Percentiles rank a stretch among this genome's conserved stretches.
These are phyloP conservation scores for Penicillium capsulatum DNA, from an alignment of 2,329 filamentous ascomycete species.

Conservation along the genomic window DNA sequence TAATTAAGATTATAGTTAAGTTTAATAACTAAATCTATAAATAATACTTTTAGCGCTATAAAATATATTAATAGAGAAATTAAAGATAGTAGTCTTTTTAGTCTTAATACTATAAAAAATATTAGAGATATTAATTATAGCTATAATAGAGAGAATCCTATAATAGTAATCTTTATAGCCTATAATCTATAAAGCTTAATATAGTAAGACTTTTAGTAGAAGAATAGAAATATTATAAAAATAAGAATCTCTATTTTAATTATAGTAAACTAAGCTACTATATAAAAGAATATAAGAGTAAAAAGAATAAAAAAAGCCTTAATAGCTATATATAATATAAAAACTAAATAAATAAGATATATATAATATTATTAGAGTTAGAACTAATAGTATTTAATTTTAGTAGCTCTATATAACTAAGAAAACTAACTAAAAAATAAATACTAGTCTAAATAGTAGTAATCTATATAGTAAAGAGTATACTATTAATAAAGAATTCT, in stretches of 20 bases:
- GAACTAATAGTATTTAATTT: neutral
- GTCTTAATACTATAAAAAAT: neutral
- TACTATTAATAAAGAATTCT: neutral
- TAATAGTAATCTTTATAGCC: slow-evolving; percentile 3
- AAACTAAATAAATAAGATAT: neutral
- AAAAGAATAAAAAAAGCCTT: neutral
- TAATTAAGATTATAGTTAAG: neutral
- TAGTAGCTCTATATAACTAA: neutral
- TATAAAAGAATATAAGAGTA: neutral
- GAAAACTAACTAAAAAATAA: neutral
- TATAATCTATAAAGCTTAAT: slow-evolving; percentile 5
- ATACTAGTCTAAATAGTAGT: neutral
- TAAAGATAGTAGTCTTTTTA: no score
- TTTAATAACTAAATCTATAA: slow-evolving; percentile 7
- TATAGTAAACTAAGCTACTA: slow-evolving; percentile 5
- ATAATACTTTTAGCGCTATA: no score
- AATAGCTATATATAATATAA: neutral
- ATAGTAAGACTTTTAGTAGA: neutral
- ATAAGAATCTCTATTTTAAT: slow-evolving; percentile 2
- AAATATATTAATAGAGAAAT: no score
- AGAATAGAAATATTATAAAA: slow-evolving; percentile 1
- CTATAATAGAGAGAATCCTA: neutral
- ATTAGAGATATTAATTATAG: neutral
- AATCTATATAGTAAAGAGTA: neutral
- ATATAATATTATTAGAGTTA: neutral